Evolutionary conservation across 2,329 filamentous ascomycete genomes (phyloP).

Genomic region (Lizonia empirigonia): DNA sequence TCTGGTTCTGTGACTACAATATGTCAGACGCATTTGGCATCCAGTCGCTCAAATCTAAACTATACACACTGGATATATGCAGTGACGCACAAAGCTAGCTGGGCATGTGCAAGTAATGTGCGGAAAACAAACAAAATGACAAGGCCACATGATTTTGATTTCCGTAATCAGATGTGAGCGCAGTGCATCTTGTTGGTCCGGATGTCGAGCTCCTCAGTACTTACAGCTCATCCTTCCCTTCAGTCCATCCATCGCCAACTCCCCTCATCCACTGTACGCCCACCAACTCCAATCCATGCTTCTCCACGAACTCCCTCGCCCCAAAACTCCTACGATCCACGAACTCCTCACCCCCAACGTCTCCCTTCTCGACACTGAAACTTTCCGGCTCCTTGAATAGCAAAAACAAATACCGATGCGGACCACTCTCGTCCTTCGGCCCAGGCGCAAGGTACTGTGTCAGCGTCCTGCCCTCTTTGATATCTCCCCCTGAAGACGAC

Average conservation of each 20-base stretch:
- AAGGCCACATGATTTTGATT: too few relatives aligned
- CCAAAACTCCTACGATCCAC: constrained; percentile 41
- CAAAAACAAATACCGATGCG: constrained; percentile 45
- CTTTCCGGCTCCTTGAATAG: constrained; percentile 37
- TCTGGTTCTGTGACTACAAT: not conserved
- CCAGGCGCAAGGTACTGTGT: constrained; percentile 44
- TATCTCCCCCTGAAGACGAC: not conserved
- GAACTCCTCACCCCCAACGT: constrained; percentile 47
- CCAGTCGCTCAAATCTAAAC: not conserved
- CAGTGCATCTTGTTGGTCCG: too few relatives aligned
- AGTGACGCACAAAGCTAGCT: not conserved
- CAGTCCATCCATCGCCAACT: constrained; percentile 45
- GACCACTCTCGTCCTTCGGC: constrained; percentile 43
- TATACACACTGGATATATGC: not conserved
- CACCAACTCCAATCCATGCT: constrained; percentile 38
- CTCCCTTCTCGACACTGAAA: constrained; percentile 26
- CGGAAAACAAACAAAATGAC: not conserved
- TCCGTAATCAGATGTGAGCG: too few relatives aligned
- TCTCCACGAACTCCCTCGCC: constrained; percentile 31
- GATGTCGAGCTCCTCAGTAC: not conserved
- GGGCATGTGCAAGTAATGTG: not conserved
- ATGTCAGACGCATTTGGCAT: too few relatives aligned
- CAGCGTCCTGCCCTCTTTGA: constrained; percentile 27
- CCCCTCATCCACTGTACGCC: constrained; percentile 47
- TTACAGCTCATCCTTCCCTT: constrained; percentile 8